Base-by-base conservation (phyloP, 176 grass and related monocot species). In the Otatea glauca region DNA sequence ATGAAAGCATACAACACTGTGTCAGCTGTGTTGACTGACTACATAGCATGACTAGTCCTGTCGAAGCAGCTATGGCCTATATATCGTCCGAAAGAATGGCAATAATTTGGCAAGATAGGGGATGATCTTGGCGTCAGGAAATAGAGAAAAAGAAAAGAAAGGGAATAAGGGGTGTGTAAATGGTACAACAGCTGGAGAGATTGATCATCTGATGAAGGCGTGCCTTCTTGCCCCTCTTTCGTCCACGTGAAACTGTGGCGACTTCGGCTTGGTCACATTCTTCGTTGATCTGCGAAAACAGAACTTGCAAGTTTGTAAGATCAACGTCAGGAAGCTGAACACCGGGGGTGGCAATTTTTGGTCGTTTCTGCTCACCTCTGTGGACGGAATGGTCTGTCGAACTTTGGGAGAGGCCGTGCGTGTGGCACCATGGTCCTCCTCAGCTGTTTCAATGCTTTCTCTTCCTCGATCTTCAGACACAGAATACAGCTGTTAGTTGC, bases 401-500 rank as follows among this genome's bases (percentile, higher is more conserved):
- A 99, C 80, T 91, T 96, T 0, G 97, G 97, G 27, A 99, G 75
- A 70, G 93, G 92, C 66, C 93, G 88, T 15, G 92, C 90, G 18
- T 99, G 97, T 27, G 93, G 97, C 34, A 96, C 90, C 97, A 99
- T 80, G 2, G 93, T 88, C 64, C 93, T 94, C 58, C 97, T 96
- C 17, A 99, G 74, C 25, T 96, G 97, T 63, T 99, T 99, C 56
- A 96, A 39, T 2, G 92, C 97, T 75, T 99, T 99, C 85, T 99
- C 97, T 78, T 99, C 97, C 68, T 99, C 97, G 14, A 99, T 92
- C 97, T 99, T 62, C 32, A 86, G 6, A 81, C 21, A 77, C 6
- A 76, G 66, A 81, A 87, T 56, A 24, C 42, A 56, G 47, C 53
- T 14, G 53, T 91, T 75, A 8, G 20, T 74, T 27, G 6, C 39